Evolutionary conservation across 1,284 basidiomycete species (phyloP), one percentile per base, ranked within the genome.

Genomic region (Stereum hirsutum): DNA sequence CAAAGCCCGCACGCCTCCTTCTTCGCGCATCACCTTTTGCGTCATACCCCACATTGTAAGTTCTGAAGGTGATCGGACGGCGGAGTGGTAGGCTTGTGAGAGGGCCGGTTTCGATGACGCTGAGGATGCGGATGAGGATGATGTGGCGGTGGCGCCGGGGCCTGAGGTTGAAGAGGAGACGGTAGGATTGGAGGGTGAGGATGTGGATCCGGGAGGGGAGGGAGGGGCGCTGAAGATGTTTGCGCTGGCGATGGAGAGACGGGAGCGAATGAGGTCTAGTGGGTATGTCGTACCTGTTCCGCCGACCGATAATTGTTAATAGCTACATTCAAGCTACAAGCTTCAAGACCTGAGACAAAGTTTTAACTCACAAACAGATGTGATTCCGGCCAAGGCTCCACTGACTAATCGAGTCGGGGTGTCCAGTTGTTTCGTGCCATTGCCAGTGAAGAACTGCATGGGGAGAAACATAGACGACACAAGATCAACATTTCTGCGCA

Each of bases 21-120:
- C 93, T 56, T 94, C 91, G 26, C 79, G 73, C 65, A 94, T 79
- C 41, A 97, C 89, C 61, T 91, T 90, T 53, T 76, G 62, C 0
- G 89, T 87, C 91, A 96, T 97, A 4, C 86, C 87, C 68, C 78
- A 70, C 50, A 96, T 86, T 1, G 90, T 89, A 15, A 92, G 57
- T 38, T 85, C 81, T 11, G 69, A 57, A 24, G 68, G 60, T 31
- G 64, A 36, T 11, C 34, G 34, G 19, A 36, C 64, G 51, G 72
- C 75, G n/a, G 58, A 53, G 51, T 79, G 75, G 55, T 75, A 75
- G 15, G 68, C 65, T n/a, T 75, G 71, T 27, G 70, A 55, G 26
- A 72, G 57, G 19, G 62, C 54, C 38, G 62, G 64, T 48, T 66
- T 54, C 42, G 44, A 53, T 46, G 25, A 52, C 42, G 44, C 53